These are phyloP conservation scores for Globisporangium iwayamae DNA, from an alignment of 352 stramenopile genomes.

Conservation along the genomic window DNA sequence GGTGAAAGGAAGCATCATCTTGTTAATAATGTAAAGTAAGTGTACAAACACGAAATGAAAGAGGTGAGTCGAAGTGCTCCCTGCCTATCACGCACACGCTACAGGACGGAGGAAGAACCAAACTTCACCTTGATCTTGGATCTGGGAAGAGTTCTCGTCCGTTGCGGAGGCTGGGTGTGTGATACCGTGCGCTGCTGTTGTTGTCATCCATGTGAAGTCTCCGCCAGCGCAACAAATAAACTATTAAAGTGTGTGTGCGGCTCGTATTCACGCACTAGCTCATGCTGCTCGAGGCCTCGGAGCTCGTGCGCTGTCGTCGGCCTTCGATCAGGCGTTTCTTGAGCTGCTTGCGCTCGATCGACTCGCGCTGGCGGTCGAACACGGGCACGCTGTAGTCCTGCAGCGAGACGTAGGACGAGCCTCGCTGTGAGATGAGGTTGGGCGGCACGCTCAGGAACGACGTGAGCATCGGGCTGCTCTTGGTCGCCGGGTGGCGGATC, in stretches of 20 bases:
- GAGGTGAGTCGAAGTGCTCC: background rate
- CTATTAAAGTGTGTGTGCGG: slow-evolving; percentile 4
- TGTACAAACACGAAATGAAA: slow-evolving; percentile 15
- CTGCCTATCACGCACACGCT: background rate
- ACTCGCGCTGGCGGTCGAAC: slow-evolving; percentile 70
- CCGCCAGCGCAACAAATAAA: slow-evolving; percentile 10
- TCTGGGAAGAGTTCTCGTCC: background rate
- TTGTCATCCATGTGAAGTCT: background rate
- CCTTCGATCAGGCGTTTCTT: slow-evolving; percentile 70
- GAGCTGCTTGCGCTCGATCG: slow-evolving; percentile 68
- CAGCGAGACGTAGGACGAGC: slow-evolving; percentile 49
- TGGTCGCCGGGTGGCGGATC: slow-evolving; percentile 72
- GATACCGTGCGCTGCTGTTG: background rate
- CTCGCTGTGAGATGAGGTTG: slow-evolving; percentile 39
- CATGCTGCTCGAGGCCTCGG: slow-evolving; percentile 19
- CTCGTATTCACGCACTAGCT: background rate
- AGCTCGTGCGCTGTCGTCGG: slow-evolving; percentile 39
- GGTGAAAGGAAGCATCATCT: background rate
- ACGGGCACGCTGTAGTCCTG: slow-evolving; percentile 70
- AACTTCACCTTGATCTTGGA: background rate
- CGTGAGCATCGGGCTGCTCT: slow-evolving; percentile 56
- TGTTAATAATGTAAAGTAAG: slow-evolving; percentile 16
- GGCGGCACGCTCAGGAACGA: slow-evolving; percentile 74
- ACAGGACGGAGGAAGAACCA: background rate
- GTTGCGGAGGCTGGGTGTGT: background rate